Evolutionary conservation across 352 stramenopile species (phyloP).

Genomic region (Globisporangium lucens): DNA sequence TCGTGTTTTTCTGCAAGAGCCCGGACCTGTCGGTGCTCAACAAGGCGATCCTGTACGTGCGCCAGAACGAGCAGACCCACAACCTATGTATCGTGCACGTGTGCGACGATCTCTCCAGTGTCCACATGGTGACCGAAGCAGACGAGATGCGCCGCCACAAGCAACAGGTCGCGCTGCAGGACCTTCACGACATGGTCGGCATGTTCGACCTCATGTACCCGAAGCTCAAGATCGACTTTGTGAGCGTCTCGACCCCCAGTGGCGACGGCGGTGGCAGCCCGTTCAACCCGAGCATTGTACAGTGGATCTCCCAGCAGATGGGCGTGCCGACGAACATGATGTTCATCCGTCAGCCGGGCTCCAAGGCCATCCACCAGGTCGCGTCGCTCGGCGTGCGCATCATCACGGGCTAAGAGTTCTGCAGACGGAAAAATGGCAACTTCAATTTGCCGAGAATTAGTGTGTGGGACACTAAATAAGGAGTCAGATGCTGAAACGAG

Average conservation of each 20-base stretch:
- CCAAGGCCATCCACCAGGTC: slow-evolving; percentile 88
- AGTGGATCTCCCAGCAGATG: slow-evolving; percentile 80
- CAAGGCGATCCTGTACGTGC: slow-evolving; percentile 94
- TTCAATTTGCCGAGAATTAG: not conserved
- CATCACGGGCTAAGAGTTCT: slow-evolving; percentile 74
- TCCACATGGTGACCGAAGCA: slow-evolving; percentile 32
- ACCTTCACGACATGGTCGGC: slow-evolving; percentile 72
- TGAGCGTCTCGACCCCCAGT: slow-evolving; percentile 37
- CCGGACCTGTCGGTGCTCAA: slow-evolving; percentile 88
- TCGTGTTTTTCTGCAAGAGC: slow-evolving; percentile 91
- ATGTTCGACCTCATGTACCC: slow-evolving; percentile 91
- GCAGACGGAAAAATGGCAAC: not conserved
- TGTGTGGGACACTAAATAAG: not conserved
- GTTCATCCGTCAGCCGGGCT: slow-evolving; percentile 91
- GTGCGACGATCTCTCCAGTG: slow-evolving; percentile 33
- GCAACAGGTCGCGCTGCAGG: slow-evolving; percentile 42
- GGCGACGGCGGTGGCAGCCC: slow-evolving; percentile 32
- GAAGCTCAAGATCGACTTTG: slow-evolving; percentile 89
- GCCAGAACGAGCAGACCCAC: slow-evolving; percentile 90
- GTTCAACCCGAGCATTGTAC: slow-evolving; percentile 81
- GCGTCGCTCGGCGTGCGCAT: slow-evolving; percentile 82
- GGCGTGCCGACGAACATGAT: slow-evolving; percentile 89
- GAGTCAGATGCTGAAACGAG: not conserved
- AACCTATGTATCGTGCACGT: slow-evolving; percentile 90
- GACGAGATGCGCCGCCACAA: slow-evolving; percentile 30